These are phyloP conservation scores for Boechera retrofracta DNA, from an alignment of 345 rosid species.

Conservation along the genomic window DNA sequence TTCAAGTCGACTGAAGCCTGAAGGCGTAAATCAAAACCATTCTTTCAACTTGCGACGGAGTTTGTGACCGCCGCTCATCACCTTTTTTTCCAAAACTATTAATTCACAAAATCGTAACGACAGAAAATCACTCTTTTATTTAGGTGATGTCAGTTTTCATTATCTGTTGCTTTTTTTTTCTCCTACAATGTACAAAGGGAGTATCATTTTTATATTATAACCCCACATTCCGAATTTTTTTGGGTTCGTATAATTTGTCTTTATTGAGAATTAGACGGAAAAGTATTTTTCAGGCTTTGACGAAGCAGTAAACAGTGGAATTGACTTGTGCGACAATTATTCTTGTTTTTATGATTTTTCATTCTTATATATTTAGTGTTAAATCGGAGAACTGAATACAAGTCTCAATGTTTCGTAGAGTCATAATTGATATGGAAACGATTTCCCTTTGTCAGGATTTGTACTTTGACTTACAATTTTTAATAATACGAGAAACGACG, in stretches of 20 bases:
- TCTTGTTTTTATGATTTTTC: conserved; percentile 24
- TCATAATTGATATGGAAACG: conserved; percentile 11
- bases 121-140: not conserved
- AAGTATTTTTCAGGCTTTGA: conserved; percentile 6
- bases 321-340: conserved; percentile 39
- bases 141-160: not conserved
- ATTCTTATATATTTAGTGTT: conserved; percentile 3
- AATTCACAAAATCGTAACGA: not conserved
- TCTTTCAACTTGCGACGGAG: not conserved
- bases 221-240: conserved; percentile 18
- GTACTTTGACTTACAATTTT: conserved; percentile 31
- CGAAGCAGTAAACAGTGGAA: conserved; percentile 22
- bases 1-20: not conserved
- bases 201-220: conserved; percentile 20
- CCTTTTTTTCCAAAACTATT: not conserved
- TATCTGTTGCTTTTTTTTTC: not conserved
- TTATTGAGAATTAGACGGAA: not conserved
- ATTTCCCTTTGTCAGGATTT: conserved; percentile 21
- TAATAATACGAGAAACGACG: conserved; percentile 23
- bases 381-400: not conserved
- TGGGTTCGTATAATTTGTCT: not conserved
- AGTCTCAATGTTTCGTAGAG: conserved; percentile 21
- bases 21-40: not conserved
- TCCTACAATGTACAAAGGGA: not conserved
- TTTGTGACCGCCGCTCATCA: not conserved